Conservation (phyloP, 345 rosid genomes). For the Hibiscus mutabilis region DNA sequence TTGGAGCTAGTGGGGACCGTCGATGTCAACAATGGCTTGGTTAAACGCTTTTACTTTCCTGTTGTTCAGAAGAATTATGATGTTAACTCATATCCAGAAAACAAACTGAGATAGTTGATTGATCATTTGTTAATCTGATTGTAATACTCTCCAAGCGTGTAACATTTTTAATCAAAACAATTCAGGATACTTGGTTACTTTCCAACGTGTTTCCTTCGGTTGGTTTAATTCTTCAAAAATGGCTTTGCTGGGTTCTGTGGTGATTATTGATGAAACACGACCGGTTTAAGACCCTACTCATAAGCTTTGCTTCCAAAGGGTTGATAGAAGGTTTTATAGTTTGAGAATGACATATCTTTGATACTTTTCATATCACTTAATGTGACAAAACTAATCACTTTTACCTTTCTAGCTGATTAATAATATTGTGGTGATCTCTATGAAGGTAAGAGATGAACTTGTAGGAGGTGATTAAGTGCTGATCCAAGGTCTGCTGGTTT, state of each 20-base stretch:
- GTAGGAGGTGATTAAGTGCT: neutral
- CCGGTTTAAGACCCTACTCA: neutral
- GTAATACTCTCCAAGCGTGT: neutral
- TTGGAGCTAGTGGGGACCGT: constrained; percentile 87
- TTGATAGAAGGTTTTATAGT: neutral
- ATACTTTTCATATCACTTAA: neutral
- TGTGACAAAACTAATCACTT: neutral
- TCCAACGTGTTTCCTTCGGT: neutral
- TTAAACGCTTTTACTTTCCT: constrained; percentile 11
- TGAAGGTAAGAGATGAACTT: neutral
- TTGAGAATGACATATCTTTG: neutral
- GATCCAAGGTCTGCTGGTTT: neutral
- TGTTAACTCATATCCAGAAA: neutral
- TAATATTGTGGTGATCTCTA: neutral
- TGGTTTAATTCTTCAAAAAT: neutral
- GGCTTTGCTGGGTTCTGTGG: neutral
- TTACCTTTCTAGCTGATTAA: neutral
- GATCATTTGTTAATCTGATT: neutral
- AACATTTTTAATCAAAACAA: neutral
- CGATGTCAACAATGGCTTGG: constrained; percentile 95
- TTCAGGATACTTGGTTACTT: neutral
- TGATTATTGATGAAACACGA: neutral
- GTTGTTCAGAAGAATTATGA: neutral
- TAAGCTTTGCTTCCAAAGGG: neutral
- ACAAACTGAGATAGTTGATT: constrained; percentile 1